Evolutionary conservation across 139 green algal species (phyloP), one percentile per base, ranked within the genome.

Genomic region (Coccomyxa sp.): DNA sequence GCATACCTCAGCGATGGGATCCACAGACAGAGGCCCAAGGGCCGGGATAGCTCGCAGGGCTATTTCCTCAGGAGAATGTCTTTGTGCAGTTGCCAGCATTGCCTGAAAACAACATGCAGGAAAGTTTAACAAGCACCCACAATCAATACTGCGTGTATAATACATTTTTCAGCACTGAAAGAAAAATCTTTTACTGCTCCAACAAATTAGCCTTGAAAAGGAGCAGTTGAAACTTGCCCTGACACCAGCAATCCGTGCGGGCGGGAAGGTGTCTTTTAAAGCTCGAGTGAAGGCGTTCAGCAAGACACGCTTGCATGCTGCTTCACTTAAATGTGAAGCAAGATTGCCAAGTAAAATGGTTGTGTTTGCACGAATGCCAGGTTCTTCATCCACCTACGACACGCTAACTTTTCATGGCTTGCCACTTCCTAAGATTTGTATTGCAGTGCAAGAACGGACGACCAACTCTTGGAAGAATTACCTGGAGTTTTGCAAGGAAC

Each of bases 311-410:
- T 93, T 94, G 84, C 88, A 90, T 25, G 93, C 92, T 18, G 93
- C 85, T 32, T 98, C 93, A 21, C 90, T 89, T 11, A 99, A 90
- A 86, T 96, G 87, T 25, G 81, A 38, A 0, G 97, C 97, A 59
- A 99, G 92, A 90, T 96, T 98, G 85, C 97, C 95, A 77, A 99
- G 91, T 81, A 98, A 90, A 60, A 99, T 97, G 25, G 97, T 99
- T 30, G 97, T 99, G 92, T 99, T 99, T 87, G 97, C 97, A 18
- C 97, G 92, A 85, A 99, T 99, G 59, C 92, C 93, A 11, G 97
- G 88, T 90, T 99, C 95, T 83, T 98, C 92, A 83, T 99, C 97
- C 25, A 98, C 93, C 92, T 98, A 92, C 23, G 7, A 81, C 15
- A 32, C 10, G 14, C 0, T n/a, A 84, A 0, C 1, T 10, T 74